Base-by-base conservation (phyloP, 345 rosid species). In the Arabis hirsuta region DNA sequence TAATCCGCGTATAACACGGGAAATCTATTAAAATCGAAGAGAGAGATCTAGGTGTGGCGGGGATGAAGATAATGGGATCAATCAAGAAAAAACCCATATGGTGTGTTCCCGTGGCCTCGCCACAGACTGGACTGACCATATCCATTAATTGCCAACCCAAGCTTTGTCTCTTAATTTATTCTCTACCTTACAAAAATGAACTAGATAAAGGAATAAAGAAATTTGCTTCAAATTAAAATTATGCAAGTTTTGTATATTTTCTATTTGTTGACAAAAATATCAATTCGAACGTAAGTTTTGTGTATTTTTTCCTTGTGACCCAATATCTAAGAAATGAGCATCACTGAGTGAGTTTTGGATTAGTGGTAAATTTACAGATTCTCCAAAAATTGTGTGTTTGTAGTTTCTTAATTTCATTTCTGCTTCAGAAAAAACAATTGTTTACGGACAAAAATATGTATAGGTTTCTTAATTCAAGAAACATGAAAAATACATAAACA, bases 91-190 rank as follows among this genome's bases (percentile, higher is more conserved):
- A 64, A 62, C 72, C 76, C 76, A 76, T 76, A 71, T 76, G 71
- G 26, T 2, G 32, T 76, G 80, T 70, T 51, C 67, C 74, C 26
- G 34, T 42, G 36, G 50, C 32, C 10, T 42, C 8, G 4, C 20
- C 34, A 65, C 71, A 54, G 76, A 32, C 55, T 69, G 67, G 79
- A 52, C 71, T 57, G n/a, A 76, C 76, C 76, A 48, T 45, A 70
- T 76, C 60, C 75, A 76, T 68, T 75, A 14, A 76, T 76, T 70
- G 76, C 72, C 55, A 76, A 56, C 80, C 8, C 56, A 70, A 57
- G 19, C 67, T 50, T 64, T 76, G 76, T 70, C 80, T 64, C 60
- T 55, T 69, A 19, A 32, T 67, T 43, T 39, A 32, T 59, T 7
- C 0, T 29, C 32, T 32, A 11, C 55, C 4, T 34, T 43, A 7